Evolutionary conservation across 2,329 filamentous ascomycete species (phyloP), one percentile per base, ranked within the genome.

Genomic region (Pseudogymnoascus sp.): DNA sequence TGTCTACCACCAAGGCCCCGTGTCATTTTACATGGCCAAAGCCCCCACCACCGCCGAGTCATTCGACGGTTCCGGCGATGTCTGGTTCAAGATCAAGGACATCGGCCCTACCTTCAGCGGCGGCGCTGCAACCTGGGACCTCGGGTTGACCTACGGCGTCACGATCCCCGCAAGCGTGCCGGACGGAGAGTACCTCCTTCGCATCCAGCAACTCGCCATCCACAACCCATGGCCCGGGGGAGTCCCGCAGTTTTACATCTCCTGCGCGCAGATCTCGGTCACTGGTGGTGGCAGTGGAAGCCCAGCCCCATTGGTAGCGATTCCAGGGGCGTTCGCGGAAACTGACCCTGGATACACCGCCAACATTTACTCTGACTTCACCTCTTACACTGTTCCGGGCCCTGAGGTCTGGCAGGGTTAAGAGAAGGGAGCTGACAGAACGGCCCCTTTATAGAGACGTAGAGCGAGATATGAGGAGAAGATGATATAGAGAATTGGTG

Each of bases 21-120:
- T 74, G 7, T 71, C 68, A 0, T 70, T 75, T 18, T 74, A 75
- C 37, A 70, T 76, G 70, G 74, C 74, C 9, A 74, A 75, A 63
- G 73, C 72, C 0, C 71, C 73, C 16, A 65, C 62, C 2, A 61
- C 71, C 2, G 73, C 71, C 28, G 69, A 70, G 16, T 65, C 64
- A 9, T 75, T 72, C 33, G 73, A 75, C 52, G 74, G 74, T 6
- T 71, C 70, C 5, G 74, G 74, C 7, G 49, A 67, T 21, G 72
- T 74, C 3, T 76, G 74, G 73, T 75, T 76, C 63, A 74, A 75
- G 65, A 74, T 75, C 43, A 69, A 69, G 45, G 70, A 75, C 59
- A 67, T 73, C 21, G 70, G 70, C 4, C 70, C 73, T 1, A 72
- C 68, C 1, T 72, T 72, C 43, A 58, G 66, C 9, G 60, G 58